Evolutionary conservation across 2,329 filamentous ascomycete species (phyloP), one percentile per base, ranked within the genome.

Genomic region (Elsinoe batatas): DNA sequence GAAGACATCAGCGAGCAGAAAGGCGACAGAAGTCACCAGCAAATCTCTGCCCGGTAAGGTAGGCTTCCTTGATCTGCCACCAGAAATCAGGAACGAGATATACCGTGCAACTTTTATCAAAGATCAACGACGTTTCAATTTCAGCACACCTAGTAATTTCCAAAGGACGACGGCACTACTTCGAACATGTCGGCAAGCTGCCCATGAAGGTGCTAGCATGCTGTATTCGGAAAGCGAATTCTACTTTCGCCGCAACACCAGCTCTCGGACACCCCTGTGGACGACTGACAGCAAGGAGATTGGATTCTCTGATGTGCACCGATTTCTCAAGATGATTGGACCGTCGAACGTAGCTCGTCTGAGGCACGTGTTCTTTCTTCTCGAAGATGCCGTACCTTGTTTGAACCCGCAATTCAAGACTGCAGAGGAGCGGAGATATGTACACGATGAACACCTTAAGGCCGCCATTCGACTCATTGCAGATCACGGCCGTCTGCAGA

Each of bases 181-280:
- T 26, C 67, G 72, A 26, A 74, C 72, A 3, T 77, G 74, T 64
- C 70, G 66, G 40, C 65, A 72, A 35, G 68, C 78, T 18, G 64
- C 70, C 49, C 63, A 70, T 32, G 76, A 78, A 67, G 76, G 67
- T 18, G 69, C 72, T 40, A 71, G 66, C 30, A 68, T 79, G 36
- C 66, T 79, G 0, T 79, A 79, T 58, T 69, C 72, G n/a, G 71
- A 76, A 59, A 78, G 78, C 59, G 65, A 63, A 2, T 79, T 78
- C 63, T 59, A 66, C 37, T 74, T 79, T 58, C 64, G 68, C 38
- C 70, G 71, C 36, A 70, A 68, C 55, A 60, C 58, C 44, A 59
- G 59, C n/a, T 68, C 62, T 3, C 70, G 73, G 6, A 61, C 61
- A 12, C 61, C 61, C 20, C 63, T 65, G 12, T 64, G 70, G 66